phyloP scores from a whole-genome alignment of 2,329 filamentous ascomycete species.

The Colletotrichum truncatum region DNA sequence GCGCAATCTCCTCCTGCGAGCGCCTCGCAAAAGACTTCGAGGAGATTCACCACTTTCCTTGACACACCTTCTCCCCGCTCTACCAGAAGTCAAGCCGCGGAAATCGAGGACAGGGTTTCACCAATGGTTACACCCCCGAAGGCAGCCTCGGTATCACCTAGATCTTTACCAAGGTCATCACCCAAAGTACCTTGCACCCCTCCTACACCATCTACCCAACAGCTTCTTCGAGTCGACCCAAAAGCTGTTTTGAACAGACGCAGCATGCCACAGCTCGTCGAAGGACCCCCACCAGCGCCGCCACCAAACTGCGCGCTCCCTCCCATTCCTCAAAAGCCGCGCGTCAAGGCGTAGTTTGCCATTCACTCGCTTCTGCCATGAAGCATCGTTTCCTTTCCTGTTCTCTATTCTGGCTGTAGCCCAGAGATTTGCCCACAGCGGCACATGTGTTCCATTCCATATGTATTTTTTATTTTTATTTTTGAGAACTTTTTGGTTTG shows the following conservation, averaged over 20 bases:
- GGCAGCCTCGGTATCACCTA: neutral
- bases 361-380: neutral
- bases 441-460: conserved; percentile 11
- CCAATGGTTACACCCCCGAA: neutral
- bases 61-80: conserved; percentile 10
- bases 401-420: neutral
- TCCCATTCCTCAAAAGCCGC: conserved; percentile 52
- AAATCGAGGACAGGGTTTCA: neutral
- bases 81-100: neutral
- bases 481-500: conserved; percentile 3
- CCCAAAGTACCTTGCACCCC: conserved; percentile 2
- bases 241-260: conserved; percentile 46
- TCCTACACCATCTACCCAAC: neutral
- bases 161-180: neutral
- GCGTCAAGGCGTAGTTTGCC: neutral
- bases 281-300: conserved; percentile 62
- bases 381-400: neutral
- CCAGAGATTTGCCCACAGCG: neutral
- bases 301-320: conserved; percentile 65
- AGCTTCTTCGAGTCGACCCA: neutral
- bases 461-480: conserved; percentile 1
- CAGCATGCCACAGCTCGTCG: conserved; percentile 60
- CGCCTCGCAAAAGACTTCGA: conserved; percentile 17
- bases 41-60: conserved; percentile 34
- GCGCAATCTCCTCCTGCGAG: conserved; percentile 31